Evolutionary conservation across 2,329 filamentous ascomycete species (phyloP), one percentile per base, ranked within the genome.

Genomic region (Berkeleyomyces basicola): DNA sequence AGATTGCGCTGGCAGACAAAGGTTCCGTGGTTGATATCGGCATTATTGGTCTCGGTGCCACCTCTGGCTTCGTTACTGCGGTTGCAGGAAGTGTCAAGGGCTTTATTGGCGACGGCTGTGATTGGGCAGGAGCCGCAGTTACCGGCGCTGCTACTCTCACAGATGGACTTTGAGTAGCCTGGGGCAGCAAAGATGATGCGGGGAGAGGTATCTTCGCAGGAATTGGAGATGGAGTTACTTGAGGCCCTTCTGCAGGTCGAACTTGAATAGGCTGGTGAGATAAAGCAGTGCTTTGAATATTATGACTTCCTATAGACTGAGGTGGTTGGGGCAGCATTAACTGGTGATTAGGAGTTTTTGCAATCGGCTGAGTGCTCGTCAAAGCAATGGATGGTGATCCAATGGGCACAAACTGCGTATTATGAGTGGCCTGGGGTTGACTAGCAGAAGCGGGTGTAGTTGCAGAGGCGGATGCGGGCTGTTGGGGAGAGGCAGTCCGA

Each of bases 1-100:
- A 63, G 47, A 65, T 65, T 3, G 63, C 58, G 31, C 64, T 59
- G 40, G 62, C 62, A 51, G 63, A 65, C 49, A 63, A 39, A 3
- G 65, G 59, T 36, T 62, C 63, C 6, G 59, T 47, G 1, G 57
- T 46, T n/a, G 61, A 57, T 3, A 62, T 51, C 5, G 58, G 65
- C 43, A 47, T 42, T 23, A 40, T 10, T 31, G 39, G 43, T 11
- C 40, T 10, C 16, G 42, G 16, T 37, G 40, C 43, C 14, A 53
- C 44, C 4, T 40, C 23, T 10, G 58, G 51, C 16, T 55, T 42
- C 23, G 42, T 40, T 1, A 42, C 11, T 5, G 37, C 14, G 7
- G 61, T 39, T 11, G 57, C 31, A 16, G 43, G 14, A 11, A 58
- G 6, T 37, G 57, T 33, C 44, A 55, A 16, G 40, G 58, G 39